Evolutionary conservation across 2,329 filamentous ascomycete genomes (phyloP).

Genomic region (Ophiostoma pallidulum): DNA sequence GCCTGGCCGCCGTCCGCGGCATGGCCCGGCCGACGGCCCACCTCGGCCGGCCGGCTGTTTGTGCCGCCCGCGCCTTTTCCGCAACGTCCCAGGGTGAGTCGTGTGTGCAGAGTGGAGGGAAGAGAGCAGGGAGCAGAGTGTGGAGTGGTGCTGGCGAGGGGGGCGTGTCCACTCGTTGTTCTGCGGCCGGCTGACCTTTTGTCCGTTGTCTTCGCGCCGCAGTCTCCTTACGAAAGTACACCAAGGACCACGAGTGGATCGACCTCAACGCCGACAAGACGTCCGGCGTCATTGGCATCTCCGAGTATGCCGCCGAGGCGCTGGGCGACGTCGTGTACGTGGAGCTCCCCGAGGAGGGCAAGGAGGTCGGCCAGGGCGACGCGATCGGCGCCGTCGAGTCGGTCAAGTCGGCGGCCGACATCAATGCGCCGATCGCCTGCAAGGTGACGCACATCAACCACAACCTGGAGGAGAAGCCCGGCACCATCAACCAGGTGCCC

Average conservation of each 20-base stretch:
- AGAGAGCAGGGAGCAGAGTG: not conserved
- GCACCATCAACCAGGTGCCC: slow-evolving; percentile 78
- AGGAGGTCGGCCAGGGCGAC: slow-evolving; percentile 66
- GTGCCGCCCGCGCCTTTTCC: slow-evolving; percentile 37
- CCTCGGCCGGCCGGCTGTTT: slow-evolving; percentile 29
- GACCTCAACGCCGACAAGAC: slow-evolving; percentile 76
- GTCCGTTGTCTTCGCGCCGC: slow-evolving; percentile 11
- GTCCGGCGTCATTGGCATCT: slow-evolving; percentile 75
- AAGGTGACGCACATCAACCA: slow-evolving; percentile 66
- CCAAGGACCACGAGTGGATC: slow-evolving; percentile 97
- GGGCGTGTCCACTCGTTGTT: too few species aligned
- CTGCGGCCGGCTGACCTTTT: too few species aligned
- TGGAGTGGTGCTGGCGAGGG: not conserved
- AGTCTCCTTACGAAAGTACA: slow-evolving; percentile 74
- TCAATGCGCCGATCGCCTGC: slow-evolving; percentile 79
- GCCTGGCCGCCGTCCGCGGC: slow-evolving; percentile 31
- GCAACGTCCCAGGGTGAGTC: slow-evolving; percentile 31
- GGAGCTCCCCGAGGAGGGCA: slow-evolving; percentile 69
- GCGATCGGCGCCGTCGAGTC: slow-evolving; percentile 92
- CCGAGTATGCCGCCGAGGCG: slow-evolving; percentile 79
- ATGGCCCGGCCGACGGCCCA: slow-evolving; percentile 23
- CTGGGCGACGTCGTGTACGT: slow-evolving; percentile 97
- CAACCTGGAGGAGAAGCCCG: slow-evolving; percentile 72
- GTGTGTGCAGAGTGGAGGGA: too few species aligned
- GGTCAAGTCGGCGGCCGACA: slow-evolving; percentile 96